Evolutionary conservation across 768 basidiomycete genomes (phyloP), one percentile per base, ranked within the genome.

Genomic region (Phanerochaete sordida): DNA sequence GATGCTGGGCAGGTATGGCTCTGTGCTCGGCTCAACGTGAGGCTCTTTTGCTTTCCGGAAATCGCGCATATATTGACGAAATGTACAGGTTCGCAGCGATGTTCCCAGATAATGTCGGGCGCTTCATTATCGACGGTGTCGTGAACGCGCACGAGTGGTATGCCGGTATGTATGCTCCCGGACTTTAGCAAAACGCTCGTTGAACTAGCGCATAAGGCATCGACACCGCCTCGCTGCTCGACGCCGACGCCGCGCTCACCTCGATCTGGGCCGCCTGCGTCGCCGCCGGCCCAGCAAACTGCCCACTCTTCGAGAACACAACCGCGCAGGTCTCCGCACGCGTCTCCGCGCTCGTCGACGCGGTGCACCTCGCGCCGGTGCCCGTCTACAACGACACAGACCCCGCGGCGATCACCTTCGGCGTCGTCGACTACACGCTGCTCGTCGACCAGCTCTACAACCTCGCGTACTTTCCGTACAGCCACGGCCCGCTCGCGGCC

Each of bases 81-180:
- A 15, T 24, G 37, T 23, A 3, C 28, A 60, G 59, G 3, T 61
- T 61, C 39, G 60, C 51, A 7, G 45, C 61, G 19, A 73, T 70
- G 70, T 66, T 73, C 23, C 56, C 57, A 31, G 68, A 73, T 61
- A 66, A 72, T 50, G 67, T 74, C 19, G 73, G 65, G 15, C 67
- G 70, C 1, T 39, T 74, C 1, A 63, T 73, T 45, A 66, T 74
- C 21, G 73, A 74, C 58, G 73, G 73, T 24, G 39, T 50, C 31
- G 9, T 39, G 13, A 16, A 68, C 55, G 16, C 56, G 12, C 45
- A 28, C 35, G 35, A 76, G 72, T 53, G 69, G 70, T 19, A 65
- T 58, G 27, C 66, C 68, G 60, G 56, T 61, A n/a, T n/a, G n/a
- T n/a, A n/a, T n/a, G n/a, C n/a, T n/a, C n/a, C n/a, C n/a, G n/a